Base-by-base conservation (phyloP, 2,329 filamentous ascomycete genomes). In the Cladosporium sp. region DNA sequence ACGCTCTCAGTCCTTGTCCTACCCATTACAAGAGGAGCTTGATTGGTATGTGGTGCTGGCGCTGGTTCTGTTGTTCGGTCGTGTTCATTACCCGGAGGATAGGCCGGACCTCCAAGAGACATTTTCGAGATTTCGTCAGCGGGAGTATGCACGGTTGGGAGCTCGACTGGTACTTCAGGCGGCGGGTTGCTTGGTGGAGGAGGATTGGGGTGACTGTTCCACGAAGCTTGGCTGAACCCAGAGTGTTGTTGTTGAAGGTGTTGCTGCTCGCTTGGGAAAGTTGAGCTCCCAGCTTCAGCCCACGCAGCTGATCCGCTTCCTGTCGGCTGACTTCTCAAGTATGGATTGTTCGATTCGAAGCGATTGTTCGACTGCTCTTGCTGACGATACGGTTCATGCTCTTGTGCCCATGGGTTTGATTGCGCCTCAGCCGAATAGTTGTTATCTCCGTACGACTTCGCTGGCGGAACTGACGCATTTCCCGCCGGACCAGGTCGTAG, bases 301-400 rank as follows among this genome's bases (percentile, higher is more conserved):
- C 58, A 55, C n/a, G 58, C 47, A 58, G 64, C 51, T 21, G 64
- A 28, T 11, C 38, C 64, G 12, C 21, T 64, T n/a, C 57, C 58
- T 49, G 64, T 66, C 24, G 28, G 55, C 58, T 66, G 57, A 26
- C 24, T 60, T 15, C 26, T 54, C 12, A 66, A 34, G 67, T 82
- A 82, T 10, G 81, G 80, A 65, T 82, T 82, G 67, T 81, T 80
- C 3, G 79, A 80, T 66, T 79, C 70, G 24, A 80, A 68, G 1
- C 76, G 74, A 26, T 34, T 65, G 38, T 65, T 44, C 5, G 49
- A 12, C 8, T 64, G 61, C 5, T 64, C 61, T 34, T 52, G 26
- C 28, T 64, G 61, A 8, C 32, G 47, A 10, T 54, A 34, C 15
- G 32, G 60, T 44, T 21, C 21, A 18, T 54, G 30, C 15, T 55